Percentiles rank a stretch among this genome's conserved stretches.
These are phyloP conservation scores for Neurospora hispaniola DNA, from an alignment of 495 filamentous ascomycete genomes.

Conservation along the genomic window DNA sequence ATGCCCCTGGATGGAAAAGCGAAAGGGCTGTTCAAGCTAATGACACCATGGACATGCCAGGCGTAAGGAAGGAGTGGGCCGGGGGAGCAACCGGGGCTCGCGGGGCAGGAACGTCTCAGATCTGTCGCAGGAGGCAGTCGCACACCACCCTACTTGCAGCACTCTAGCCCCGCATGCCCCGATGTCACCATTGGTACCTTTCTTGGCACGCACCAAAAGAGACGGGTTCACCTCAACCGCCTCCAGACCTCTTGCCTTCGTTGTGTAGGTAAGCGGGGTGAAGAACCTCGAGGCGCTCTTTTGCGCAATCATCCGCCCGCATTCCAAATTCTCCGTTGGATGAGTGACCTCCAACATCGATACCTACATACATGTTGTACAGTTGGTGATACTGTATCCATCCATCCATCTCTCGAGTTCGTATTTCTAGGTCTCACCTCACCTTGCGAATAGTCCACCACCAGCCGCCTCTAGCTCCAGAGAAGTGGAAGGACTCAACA, in stretches of 20 bases:
- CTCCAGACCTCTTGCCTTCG: background rate
- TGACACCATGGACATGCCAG: background rate
- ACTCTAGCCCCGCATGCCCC: background rate
- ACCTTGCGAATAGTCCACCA: background rate
- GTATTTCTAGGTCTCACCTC: background rate
- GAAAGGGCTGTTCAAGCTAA: background rate
- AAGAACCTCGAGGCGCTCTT: background rate
- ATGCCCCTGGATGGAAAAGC: background rate
- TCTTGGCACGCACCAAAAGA: background rate
- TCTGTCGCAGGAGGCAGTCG: background rate
- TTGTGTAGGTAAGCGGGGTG: background rate
- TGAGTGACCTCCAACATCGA: background rate
- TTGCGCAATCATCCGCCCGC: background rate
- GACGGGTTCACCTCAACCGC: background rate
- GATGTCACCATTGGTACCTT: background rate
- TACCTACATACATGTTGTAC: background rate
- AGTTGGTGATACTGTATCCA: background rate
- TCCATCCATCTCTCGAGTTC: background rate
- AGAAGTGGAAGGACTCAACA: background rate
- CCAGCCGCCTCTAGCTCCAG: background rate
- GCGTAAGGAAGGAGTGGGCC: background rate
- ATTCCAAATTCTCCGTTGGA: background rate
- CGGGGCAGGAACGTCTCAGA: background rate
- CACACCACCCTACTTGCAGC: background rate
- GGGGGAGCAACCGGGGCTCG: background rate